Conservation (phyloP, 306 rosid species). For the Dalbergia cochinchinensis region DNA sequence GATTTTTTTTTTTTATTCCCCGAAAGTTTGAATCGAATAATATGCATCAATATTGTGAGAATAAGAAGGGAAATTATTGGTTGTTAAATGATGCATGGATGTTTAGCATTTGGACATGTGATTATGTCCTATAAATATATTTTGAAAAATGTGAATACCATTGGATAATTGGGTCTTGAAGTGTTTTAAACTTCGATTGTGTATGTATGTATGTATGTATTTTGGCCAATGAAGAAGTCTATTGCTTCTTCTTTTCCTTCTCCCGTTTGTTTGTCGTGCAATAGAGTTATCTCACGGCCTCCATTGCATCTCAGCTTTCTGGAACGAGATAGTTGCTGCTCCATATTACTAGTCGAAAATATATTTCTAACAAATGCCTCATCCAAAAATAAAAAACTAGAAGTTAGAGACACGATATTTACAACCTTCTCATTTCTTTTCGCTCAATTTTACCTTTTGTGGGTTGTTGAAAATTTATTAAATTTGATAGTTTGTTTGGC, state of each 20-base stretch:
- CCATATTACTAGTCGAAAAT: too few species aligned
- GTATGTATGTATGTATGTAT: too few species aligned
- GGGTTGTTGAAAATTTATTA: background rate
- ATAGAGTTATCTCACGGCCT: too few species aligned
- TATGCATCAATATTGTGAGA: background rate
- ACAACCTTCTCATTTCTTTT: background rate
- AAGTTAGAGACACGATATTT: background rate
- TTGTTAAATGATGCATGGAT: background rate
- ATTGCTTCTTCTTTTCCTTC: too few species aligned
- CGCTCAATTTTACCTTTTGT: background rate
- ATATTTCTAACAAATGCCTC: too few species aligned
- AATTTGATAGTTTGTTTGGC: background rate
- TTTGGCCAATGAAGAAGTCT: too few species aligned
- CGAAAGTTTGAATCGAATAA: background rate
- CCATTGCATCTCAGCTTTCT: too few species aligned
- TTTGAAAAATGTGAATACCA: background rate
- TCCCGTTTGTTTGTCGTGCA: too few species aligned
- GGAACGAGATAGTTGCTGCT: too few species aligned
- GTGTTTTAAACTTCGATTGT: too few species aligned
- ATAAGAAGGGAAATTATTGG: background rate
- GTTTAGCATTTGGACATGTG: background rate
- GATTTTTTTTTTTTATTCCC: background rate
- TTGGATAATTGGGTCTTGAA: too few species aligned
- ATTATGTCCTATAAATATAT: background rate
- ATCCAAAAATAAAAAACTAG: background rate